Evolutionary conservation across 1,284 basidiomycete species (phyloP).

Genomic region (Sporisorium graminicola): DNA sequence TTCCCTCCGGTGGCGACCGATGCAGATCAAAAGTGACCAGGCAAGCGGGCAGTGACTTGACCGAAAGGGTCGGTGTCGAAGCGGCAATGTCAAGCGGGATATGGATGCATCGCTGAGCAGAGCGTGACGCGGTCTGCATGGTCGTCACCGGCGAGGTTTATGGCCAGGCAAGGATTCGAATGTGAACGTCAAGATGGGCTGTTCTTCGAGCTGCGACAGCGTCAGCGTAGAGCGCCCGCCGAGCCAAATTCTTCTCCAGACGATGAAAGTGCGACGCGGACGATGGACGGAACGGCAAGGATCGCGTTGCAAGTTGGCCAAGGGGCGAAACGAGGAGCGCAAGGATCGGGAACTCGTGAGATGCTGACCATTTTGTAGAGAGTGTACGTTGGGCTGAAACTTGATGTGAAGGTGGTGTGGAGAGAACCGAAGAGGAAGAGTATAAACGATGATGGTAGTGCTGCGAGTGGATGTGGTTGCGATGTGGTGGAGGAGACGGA

Average conservation of each 20-base stretch:
- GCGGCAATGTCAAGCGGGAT: background rate
- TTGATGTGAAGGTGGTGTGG: conserved; percentile 6
- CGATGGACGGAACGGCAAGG: conserved; percentile 1
- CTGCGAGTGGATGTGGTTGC: background rate
- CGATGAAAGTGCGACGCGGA: background rate
- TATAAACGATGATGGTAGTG: background rate
- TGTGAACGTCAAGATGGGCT: conserved; percentile 7
- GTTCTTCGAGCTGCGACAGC: background rate
- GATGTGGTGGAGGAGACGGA: background rate
- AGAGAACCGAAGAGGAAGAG: background rate
- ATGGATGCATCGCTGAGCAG: background rate
- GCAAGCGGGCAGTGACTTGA: background rate
- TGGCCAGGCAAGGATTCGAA: background rate
- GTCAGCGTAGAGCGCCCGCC: conserved; percentile 10
- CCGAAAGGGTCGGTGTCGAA: no score
- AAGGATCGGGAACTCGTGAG: conserved; percentile 15
- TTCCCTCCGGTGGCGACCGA: background rate
- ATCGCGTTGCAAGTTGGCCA: conserved; percentile 16
- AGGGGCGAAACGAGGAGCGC: conserved; percentile 6
- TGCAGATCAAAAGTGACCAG: background rate
- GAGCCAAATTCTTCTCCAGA: background rate
- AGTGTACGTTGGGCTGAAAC: background rate
- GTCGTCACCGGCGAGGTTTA: background rate
- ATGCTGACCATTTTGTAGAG: conserved; percentile 46
- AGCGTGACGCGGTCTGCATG: background rate